Evolutionary conservation across 2,329 filamentous ascomycete genomes (phyloP).

Genomic region (Fusarium multiceps): DNA sequence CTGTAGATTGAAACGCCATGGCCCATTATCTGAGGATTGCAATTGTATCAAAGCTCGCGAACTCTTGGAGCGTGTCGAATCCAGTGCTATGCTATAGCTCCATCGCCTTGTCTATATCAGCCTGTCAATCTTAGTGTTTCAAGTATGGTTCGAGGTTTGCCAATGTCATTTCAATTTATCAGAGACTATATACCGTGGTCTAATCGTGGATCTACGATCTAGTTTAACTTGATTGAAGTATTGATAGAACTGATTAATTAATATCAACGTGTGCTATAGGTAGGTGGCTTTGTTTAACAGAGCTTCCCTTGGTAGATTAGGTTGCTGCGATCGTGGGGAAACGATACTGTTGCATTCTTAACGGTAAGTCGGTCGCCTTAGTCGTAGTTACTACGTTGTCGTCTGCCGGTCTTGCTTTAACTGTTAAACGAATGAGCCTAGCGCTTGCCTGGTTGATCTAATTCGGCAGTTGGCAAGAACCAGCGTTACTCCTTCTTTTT

Average conservation of each 20-base stretch:
- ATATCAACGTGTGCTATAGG: constrained; percentile 21
- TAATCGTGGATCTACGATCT: constrained; percentile 7
- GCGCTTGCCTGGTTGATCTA: not conserved
- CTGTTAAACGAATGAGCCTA: not conserved
- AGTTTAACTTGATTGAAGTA: constrained; percentile 4
- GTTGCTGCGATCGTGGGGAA: constrained; percentile 32
- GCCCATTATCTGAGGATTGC: not conserved
- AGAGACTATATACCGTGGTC: constrained; percentile 6
- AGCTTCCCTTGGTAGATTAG: constrained; percentile 3
- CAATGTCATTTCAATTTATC: not conserved
- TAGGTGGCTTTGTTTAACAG: not conserved
- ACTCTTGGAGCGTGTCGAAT: not conserved
- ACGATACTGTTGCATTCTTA: constrained; percentile 24
- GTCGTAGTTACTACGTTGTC: constrained; percentile 15
- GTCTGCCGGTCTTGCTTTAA: not conserved
- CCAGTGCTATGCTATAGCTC: not conserved
- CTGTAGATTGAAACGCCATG: not conserved
- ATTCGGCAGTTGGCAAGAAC: not conserved
- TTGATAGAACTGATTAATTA: not conserved
- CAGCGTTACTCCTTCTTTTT: not conserved
- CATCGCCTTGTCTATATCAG: constrained; percentile 10
- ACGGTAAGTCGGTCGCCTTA: not conserved
- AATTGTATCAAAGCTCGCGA: not conserved
- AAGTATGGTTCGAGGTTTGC: constrained; percentile 2
- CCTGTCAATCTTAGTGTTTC: constrained; percentile 21